Base-by-base conservation (phyloP, 345 rosid genomes). In the Psidium guajava region DNA sequence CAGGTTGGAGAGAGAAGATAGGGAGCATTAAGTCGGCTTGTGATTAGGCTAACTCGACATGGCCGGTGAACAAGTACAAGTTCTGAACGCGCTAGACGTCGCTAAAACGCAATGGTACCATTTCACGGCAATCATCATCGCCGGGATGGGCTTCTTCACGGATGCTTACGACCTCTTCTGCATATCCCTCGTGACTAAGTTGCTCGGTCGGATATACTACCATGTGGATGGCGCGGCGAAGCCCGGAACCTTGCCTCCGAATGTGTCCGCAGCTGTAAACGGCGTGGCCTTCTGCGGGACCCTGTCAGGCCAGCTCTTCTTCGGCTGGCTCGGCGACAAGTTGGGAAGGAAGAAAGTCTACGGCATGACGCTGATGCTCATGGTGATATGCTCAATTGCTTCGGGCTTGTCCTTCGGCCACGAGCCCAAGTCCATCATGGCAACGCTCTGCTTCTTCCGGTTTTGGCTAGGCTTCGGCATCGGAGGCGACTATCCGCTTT, bases 31-130 rank as follows among this genome's bases (percentile, higher is more conserved):
- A 69, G 24, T 69, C 18, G 77, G 77, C 24, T 18, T 69, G 77
- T 69, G 24, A 36, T 44, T 9, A 36, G 53, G 83, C 11, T 27
- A 50, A 81, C 36, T 36, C 16, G 86, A 84, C 49, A 89, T 89
- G 88, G 88, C 88, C 6, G 85, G 73, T 18, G 77, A 69, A 58
- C 86, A 86, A 58, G 75, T 86, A 14, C 87, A 88, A 25, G 91
- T 89, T 56, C 89, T 89, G 13, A 86, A 86, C 52, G 90, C 87
- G 12, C 88, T 90, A 25, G 91, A 90, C 20, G 82, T 82, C 1
- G 91, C 91, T 0, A 90, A 90, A 74, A 90, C 90, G 24, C 91
- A 90, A 83, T 90, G 91, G 91, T 90, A 90, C 84, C 91, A 90
- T 52, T 90, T 90, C 90, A 90, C 90, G 1, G 90, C 91, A 6